These are phyloP conservation scores for Ambrosia trifida DNA, from an alignment of 129 eudicot species.

Conservation along the genomic window DNA sequence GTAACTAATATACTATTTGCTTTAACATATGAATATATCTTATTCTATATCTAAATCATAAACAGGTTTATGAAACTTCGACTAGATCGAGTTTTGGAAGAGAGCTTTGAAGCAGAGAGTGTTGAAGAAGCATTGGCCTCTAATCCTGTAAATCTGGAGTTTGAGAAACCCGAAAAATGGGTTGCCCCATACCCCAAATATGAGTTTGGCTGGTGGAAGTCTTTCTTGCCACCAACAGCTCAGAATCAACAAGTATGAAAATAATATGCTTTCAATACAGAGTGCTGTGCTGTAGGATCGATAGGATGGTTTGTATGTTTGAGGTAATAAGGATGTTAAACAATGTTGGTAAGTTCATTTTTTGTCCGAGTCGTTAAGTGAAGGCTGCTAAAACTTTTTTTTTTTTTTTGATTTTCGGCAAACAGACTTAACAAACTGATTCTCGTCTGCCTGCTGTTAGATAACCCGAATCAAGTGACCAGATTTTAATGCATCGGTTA, in stretches of 20 bases:
- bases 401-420: not conserved
- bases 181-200: constrained; percentile 88
- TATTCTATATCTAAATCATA: not conserved
- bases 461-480: too few relatives aligned
- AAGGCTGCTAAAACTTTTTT: not conserved
- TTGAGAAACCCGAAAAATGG: constrained; percentile 95
- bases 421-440: too few relatives aligned
- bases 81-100: constrained; percentile 79
- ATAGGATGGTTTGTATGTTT: not conserved
- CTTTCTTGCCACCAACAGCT: constrained; percentile 56
- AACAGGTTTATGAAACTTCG: constrained; percentile 91
- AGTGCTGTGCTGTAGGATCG: not conserved
- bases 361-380: not conserved
- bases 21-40: too few relatives aligned
- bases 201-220: constrained; percentile 89
- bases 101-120: constrained; percentile 80
- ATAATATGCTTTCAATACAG: not conserved
- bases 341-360: not conserved
- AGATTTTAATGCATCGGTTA: too few relatives aligned
- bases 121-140: constrained; percentile 87
- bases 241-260: constrained; percentile 47
- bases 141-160: constrained; percentile 58
- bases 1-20: too few relatives aligned
- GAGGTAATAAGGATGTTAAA: not conserved
- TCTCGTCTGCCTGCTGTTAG: too few relatives aligned